Evolutionary conservation across 2,329 filamentous ascomycete genomes (phyloP).

Genomic region (Sporothrix dimorphospora): DNA sequence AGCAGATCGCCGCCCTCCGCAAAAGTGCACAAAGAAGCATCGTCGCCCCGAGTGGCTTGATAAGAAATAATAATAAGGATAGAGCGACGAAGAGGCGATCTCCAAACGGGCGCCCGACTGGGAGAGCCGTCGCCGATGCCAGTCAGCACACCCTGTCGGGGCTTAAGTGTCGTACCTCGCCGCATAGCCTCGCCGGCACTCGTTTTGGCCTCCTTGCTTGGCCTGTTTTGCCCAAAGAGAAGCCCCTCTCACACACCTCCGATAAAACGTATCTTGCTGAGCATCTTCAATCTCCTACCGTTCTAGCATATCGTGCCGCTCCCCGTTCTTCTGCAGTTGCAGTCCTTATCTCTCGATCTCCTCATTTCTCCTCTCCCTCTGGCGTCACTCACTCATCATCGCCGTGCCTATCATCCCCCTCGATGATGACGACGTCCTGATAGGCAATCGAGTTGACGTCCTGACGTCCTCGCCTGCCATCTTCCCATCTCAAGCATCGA

Average conservation of each 20-base stretch:
- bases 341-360: neutral
- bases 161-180: neutral
- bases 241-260: too few relatives aligned
- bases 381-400: constrained; percentile 6
- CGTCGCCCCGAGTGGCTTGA: neutral
- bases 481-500: neutral
- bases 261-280: neutral
- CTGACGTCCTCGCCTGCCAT: neutral
- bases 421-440: neutral
- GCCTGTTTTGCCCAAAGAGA: neutral
- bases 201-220: neutral
- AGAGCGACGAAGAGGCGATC: neutral
- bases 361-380: neutral
- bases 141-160: constrained; percentile 8
- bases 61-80: neutral
- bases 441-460: neutral
- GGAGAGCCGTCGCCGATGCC: neutral
- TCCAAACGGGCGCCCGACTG: neutral
- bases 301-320: neutral
- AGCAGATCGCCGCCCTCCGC: neutral
- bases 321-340: too few relatives aligned
- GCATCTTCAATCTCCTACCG: neutral
- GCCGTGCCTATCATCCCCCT: neutral
- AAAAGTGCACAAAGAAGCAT: neutral
- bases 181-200: constrained; percentile 17